These are phyloP conservation scores for Hibiscus syriacus DNA, from an alignment of 345 rosid genomes.

Conservation along the genomic window DNA sequence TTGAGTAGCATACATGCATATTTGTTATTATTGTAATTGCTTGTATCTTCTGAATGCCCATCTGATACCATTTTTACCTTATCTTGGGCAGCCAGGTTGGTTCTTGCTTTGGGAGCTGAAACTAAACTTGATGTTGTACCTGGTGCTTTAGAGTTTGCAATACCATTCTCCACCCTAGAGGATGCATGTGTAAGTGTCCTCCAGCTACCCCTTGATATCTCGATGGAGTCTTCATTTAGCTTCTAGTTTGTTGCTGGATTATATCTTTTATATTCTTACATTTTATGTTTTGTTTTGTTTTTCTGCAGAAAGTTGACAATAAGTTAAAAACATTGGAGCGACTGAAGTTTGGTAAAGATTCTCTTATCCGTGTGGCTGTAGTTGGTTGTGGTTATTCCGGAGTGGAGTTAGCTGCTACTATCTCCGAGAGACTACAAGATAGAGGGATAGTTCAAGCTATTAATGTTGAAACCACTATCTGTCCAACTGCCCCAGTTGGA, in stretches of 20 bases:
- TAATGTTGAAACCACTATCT: conserved; percentile 62
- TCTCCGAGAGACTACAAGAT: conserved; percentile 79
- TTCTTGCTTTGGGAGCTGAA: conserved; percentile 98
- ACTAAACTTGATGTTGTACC: conserved; percentile 74
- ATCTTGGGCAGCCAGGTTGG: conserved; percentile 94
- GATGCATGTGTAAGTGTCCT: conserved; percentile 68
- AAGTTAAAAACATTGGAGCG: conserved; percentile 64
- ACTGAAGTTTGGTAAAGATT: conserved; percentile 49
- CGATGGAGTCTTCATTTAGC: background rate
- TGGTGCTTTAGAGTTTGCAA: conserved; percentile 83
- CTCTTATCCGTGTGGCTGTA: conserved; percentile 54
- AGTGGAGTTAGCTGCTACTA: conserved; percentile 91
- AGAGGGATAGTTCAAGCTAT: conserved; percentile 74
- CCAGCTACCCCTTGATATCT: background rate
- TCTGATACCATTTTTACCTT: conserved; percentile 22
- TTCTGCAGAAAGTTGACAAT: conserved; percentile 58
- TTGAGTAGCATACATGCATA: conserved; percentile 4
- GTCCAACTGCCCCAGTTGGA: conserved; percentile 78
- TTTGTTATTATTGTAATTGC: background rate
- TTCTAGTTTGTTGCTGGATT: background rate
- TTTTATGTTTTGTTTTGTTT: background rate
- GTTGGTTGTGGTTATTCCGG: conserved; percentile 98
- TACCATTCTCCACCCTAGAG: conserved; percentile 78
- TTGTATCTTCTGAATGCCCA: conserved; percentile 1
- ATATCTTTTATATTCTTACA: background rate